These are phyloP conservation scores for Zygosaccharomyces sapae DNA, from an alignment of 1,139 yeast species.

Conservation along the genomic window DNA sequence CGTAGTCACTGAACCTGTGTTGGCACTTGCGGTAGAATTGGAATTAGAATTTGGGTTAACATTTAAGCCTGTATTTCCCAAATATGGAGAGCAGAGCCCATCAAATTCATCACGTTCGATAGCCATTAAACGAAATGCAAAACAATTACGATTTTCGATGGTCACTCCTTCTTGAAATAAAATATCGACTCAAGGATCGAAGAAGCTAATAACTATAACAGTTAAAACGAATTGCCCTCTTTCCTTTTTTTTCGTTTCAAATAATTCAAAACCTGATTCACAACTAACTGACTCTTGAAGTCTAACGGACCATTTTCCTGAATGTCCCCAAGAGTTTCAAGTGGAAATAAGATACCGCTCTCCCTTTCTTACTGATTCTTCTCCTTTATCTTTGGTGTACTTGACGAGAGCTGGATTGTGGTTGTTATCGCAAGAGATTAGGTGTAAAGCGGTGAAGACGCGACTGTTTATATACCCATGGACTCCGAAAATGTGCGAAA, in stretches of 20 bases:
- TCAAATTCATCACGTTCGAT: slow-evolving; percentile 2
- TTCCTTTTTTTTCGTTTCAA: neutral
- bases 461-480: neutral
- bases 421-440: neutral
- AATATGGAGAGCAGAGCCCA: neutral
- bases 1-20: slow-evolving; percentile 1
- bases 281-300: neutral
- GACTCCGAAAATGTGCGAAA: neutral
- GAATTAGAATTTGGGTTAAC: slow-evolving; percentile 1
- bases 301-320: slow-evolving; percentile 3
- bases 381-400: neutral
- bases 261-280: neutral
- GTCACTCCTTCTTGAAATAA: no score
- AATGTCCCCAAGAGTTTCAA: neutral
- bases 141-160: no score
- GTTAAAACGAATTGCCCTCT: neutral
- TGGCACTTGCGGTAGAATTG: neutral
- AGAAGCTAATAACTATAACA: no score
- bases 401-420: neutral
- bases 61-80: slow-evolving; percentile 1
- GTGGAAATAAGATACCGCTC: neutral
- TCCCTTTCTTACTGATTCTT: neutral
- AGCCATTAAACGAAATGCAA: neutral
- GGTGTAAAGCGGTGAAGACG: neutral
- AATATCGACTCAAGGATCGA: no score